Evolutionary conservation across 345 rosid genomes (phyloP).

Genomic region (Pseudoturritis turrita): DNA sequence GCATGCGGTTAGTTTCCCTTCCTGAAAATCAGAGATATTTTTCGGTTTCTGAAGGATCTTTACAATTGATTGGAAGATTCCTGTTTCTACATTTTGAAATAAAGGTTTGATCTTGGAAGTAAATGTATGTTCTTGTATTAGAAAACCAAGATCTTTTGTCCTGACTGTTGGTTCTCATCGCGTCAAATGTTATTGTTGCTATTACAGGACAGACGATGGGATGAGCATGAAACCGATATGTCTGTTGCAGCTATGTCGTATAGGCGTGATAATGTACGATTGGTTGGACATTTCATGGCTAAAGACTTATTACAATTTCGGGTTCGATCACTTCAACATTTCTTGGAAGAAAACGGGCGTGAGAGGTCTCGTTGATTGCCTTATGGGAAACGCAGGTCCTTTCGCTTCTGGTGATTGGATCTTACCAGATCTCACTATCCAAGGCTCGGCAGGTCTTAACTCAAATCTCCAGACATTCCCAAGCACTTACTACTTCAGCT

Average conservation of each 20-base stretch:
- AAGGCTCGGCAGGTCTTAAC: conserved; percentile 73
- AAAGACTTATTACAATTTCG: conserved; percentile 83
- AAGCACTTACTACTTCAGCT: conserved; percentile 82
- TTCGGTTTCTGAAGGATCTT: neutral
- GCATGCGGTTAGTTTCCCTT: conserved; percentile 73
- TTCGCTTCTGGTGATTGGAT: conserved; percentile 91
- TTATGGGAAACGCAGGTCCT: conserved; percentile 84
- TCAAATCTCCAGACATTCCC: conserved; percentile 66
- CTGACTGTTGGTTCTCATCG: neutral
- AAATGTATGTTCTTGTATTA: neutral
- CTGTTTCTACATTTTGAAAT: neutral
- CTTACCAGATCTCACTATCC: conserved; percentile 92
- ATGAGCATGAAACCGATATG: conserved; percentile 65
- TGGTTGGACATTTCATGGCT: conserved; percentile 91
- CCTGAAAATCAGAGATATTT: neutral
- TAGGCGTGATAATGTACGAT: conserved; percentile 83
- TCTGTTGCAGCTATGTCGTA: conserved; percentile 82
- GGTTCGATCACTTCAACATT: conserved; percentile 88
- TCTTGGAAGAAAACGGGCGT: conserved; percentile 75
- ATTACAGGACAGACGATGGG: conserved; percentile 77
- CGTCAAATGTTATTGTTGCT: neutral
- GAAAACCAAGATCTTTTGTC: neutral
- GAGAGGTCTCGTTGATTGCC: conserved; percentile 66
- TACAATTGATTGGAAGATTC: neutral
- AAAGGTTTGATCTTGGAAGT: neutral